Conservation (phyloP, 2,329 filamentous ascomycete species). For the Acrocalymma vagum region DNA sequence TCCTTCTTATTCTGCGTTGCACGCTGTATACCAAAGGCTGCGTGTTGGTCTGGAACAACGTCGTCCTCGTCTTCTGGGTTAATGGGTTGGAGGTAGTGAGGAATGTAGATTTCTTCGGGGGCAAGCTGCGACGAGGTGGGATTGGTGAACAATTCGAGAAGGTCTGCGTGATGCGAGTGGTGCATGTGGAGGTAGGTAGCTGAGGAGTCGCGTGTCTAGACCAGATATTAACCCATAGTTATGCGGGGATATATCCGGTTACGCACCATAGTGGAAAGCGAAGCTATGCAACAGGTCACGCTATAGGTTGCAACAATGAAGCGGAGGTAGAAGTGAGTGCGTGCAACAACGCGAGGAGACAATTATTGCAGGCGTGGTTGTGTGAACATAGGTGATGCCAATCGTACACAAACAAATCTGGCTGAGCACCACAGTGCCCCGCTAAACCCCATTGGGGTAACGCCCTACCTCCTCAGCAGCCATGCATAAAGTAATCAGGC, state of each 20-base stretch:
- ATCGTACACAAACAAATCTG: too few relatives aligned
- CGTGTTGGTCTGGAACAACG: slow-evolving; percentile 87
- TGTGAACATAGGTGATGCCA: too few relatives aligned
- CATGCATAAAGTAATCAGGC: too few relatives aligned
- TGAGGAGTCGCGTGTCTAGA: slow-evolving; percentile 73
- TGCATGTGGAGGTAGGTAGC: slow-evolving; percentile 82
- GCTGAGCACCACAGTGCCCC: too few relatives aligned
- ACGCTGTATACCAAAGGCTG: slow-evolving; percentile 84
- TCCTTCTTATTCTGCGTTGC: slow-evolving; percentile 77
- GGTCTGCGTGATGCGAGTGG: slow-evolving; percentile 74
- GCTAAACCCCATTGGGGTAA: too few relatives aligned
- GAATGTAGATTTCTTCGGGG: slow-evolving; percentile 81
- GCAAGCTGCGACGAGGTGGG: slow-evolving; percentile 36
- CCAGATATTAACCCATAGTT: slow-evolving; percentile 1
- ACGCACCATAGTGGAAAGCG: slow-evolving; percentile 1
- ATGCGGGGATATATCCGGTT: background rate
- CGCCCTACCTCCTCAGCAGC: too few relatives aligned
- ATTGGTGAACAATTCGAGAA: slow-evolving; percentile 70
- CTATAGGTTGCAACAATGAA: too few relatives aligned
- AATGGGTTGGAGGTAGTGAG: slow-evolving; percentile 78
- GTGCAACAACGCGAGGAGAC: too few relatives aligned
- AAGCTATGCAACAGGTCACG: background rate
- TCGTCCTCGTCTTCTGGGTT: slow-evolving; percentile 91
- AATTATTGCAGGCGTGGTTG: too few relatives aligned
- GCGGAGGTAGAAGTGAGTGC: too few relatives aligned